A percentile compares a stretch with the other conserved stretches of the same genome.
Conservation (phyloP, 2,329 filamentous ascomycete species). For the Paramyrothecium sp. region DNA sequence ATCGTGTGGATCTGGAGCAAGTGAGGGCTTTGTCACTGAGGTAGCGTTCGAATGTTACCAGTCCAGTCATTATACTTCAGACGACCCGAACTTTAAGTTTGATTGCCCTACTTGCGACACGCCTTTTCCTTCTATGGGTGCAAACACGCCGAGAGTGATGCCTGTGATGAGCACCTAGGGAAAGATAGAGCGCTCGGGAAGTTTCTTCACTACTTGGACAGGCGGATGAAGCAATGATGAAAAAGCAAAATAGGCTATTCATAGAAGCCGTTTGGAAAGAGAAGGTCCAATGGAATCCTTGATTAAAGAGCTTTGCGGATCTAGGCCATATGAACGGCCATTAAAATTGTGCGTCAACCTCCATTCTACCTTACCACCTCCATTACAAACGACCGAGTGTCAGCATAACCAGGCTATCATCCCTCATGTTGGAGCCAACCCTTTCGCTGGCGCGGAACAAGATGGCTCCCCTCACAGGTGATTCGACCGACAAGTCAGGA, state of each 20-base stretch:
- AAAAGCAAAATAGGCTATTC: background rate
- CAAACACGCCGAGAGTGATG: slow-evolving; percentile 20
- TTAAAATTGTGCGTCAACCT: no score
- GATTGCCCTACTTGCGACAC: slow-evolving; percentile 14
- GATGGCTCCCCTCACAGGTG: no score
- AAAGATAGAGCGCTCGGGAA: background rate
- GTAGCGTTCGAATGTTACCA: slow-evolving; percentile 8
- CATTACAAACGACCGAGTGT: no score
- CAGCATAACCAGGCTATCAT: no score
- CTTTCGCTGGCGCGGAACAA: no score
- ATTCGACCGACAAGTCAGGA: no score
- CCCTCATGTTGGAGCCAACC: no score
- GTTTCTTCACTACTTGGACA: background rate
- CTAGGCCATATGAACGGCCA: no score
- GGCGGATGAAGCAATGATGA: background rate
- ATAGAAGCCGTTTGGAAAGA: background rate
- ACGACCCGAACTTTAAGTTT: slow-evolving; percentile 7
- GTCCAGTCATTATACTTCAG: slow-evolving; percentile 14
- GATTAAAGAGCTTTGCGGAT: no score
- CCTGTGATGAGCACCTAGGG: slow-evolving; percentile 7
- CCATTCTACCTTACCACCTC: no score
- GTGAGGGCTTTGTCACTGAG: slow-evolving; percentile 2
- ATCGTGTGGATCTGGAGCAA: slow-evolving; percentile 11
- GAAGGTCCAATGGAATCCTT: no score
- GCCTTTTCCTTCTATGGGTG: slow-evolving; percentile 11